These are phyloP conservation scores for Viridothelium virens DNA, from an alignment of 495 filamentous ascomycete species.

Conservation along the genomic window DNA sequence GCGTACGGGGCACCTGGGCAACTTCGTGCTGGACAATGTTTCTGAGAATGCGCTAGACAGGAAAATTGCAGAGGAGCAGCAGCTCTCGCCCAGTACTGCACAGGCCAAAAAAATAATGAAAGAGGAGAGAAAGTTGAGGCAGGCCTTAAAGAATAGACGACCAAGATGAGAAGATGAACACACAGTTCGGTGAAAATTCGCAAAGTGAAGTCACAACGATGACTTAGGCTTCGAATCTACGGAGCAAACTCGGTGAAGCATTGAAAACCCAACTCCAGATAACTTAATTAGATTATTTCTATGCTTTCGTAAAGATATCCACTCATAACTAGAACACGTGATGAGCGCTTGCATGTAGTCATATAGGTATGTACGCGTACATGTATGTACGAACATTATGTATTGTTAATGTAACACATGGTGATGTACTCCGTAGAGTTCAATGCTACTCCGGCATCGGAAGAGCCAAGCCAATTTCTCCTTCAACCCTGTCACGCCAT, in stretches of 20 bases:
- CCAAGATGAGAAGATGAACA: background rate
- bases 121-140: background rate
- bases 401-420: too few species aligned
- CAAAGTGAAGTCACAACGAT: too few species aligned
- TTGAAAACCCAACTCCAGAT: too few species aligned
- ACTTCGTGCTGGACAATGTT: conserved; percentile 74
- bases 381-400: too few species aligned
- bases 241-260: too few species aligned
- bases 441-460: background rate
- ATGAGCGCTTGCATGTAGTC: too few species aligned
- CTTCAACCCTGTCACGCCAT: background rate
- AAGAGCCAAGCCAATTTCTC: background rate
- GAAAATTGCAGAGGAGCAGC: conserved; percentile 27
- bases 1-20: conserved; percentile 66
- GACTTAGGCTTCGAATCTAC: too few species aligned
- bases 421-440: background rate
- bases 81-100: background rate
- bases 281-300: too few species aligned
- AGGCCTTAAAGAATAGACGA: background rate
- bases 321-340: too few species aligned
- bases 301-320: too few species aligned
- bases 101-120: conserved; percentile 1
- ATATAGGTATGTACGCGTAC: too few species aligned
- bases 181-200: too few species aligned
- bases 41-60: conserved; percentile 46